Evolutionary conservation across 2,329 filamentous ascomycete genomes (phyloP).

Genomic region (Polytolypa hystricis): DNA sequence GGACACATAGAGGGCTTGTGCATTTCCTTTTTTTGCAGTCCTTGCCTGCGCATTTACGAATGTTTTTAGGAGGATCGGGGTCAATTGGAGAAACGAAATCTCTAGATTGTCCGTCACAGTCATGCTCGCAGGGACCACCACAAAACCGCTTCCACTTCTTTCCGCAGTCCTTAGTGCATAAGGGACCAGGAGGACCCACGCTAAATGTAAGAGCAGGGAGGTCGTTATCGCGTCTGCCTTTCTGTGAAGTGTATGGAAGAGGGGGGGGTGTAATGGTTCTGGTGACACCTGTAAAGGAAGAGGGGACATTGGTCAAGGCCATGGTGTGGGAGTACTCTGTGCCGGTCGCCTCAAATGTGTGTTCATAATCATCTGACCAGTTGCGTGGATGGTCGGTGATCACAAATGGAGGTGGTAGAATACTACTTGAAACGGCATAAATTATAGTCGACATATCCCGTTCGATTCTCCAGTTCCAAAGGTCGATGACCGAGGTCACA

Average conservation of each 20-base stretch:
- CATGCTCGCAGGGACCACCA: conserved; percentile 1
- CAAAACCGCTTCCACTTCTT: conserved; percentile 2
- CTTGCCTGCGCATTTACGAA: neutral
- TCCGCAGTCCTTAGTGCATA: conserved; percentile 1
- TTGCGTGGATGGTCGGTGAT: conserved; percentile 8
- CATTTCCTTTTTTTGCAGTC: conserved; percentile 3
- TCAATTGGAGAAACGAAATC: conserved; percentile 2
- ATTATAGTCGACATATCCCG: neutral
- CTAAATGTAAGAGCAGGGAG: conserved; percentile 1
- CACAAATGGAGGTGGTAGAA: conserved; percentile 9
- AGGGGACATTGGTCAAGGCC: neutral
- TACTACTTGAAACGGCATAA: conserved; percentile 7
- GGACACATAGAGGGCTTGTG: neutral
- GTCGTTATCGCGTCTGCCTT: neutral
- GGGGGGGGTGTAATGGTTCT: conserved; percentile 10
- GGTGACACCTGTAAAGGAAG: conserved; percentile 3
- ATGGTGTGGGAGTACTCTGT: neutral
- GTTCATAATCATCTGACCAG: neutral
- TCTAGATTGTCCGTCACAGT: neutral
- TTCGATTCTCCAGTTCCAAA: conserved; percentile 8
- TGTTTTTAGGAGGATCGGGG: neutral
- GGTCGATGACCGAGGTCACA: conserved; percentile 7
- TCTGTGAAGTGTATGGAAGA: conserved; percentile 5
- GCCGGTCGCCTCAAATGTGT: neutral
- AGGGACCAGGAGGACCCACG: neutral